phyloP scores from a whole-genome alignment of 192 early-diverging fungal species.

The Linnemannia schmuckeri region DNA sequence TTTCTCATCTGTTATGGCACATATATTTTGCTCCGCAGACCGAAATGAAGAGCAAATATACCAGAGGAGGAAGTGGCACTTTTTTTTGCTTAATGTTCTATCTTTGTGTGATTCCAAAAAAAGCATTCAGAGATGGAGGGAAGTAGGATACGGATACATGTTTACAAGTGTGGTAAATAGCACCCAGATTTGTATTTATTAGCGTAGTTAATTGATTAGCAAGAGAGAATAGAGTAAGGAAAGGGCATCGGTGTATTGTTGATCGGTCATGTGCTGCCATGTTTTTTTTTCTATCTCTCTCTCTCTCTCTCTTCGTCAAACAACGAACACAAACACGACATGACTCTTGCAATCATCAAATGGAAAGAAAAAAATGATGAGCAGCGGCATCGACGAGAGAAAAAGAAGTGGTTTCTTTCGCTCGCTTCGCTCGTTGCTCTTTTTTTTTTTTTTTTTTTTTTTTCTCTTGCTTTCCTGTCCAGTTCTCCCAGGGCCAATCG shows the following conservation, averaged over 20 bases:
- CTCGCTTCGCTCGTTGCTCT: background rate
- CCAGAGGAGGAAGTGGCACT: background rate
- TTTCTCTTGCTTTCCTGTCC: background rate
- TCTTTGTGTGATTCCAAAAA: background rate
- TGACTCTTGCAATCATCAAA: background rate
- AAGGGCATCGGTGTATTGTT: background rate
- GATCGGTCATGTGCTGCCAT: background rate
- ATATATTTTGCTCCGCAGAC: slow-evolving; percentile 9
- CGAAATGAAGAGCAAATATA: background rate
- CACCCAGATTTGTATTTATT: too few species aligned
- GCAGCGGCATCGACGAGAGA: background rate
- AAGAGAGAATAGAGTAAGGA: background rate
- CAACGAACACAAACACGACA: background rate
- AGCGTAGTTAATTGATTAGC: background rate
- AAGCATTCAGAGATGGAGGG: background rate
- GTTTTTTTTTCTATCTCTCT: background rate
- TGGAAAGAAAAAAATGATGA: background rate
- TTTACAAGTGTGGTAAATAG: too few species aligned
- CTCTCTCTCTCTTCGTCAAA: background rate
- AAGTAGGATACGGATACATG: background rate
- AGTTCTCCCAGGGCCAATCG: background rate
- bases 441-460: background rate
- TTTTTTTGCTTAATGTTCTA: background rate
- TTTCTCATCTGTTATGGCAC: background rate
- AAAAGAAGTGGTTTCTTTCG: background rate